phyloP scores from a whole-genome alignment of 163 green algal genomes.

The Scenedesmus sp. region DNA sequence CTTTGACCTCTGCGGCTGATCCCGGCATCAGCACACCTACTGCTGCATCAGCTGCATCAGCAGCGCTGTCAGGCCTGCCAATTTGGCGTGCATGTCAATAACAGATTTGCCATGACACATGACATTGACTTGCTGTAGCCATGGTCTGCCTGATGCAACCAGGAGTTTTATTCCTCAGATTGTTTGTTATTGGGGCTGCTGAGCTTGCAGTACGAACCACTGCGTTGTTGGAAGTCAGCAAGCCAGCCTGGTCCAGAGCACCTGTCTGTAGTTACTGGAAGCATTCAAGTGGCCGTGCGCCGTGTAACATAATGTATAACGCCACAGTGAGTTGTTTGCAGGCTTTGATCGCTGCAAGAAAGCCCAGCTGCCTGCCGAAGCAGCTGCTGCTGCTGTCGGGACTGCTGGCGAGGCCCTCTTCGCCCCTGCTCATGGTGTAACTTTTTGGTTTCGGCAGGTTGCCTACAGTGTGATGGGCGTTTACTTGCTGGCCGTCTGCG shows the following conservation, averaged over 20 bases:
- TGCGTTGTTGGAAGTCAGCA: background rate
- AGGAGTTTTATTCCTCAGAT: background rate
- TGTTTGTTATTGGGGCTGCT: background rate
- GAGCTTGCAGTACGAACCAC: background rate
- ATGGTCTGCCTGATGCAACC: background rate
- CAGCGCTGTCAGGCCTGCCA: background rate
- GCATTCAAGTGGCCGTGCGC: background rate
- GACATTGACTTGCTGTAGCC: background rate
- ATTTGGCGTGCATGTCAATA: too few relatives aligned
- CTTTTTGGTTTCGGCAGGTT: background rate
- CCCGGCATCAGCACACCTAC: too few relatives aligned
- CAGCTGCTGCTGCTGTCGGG: background rate
- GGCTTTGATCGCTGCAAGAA: background rate
- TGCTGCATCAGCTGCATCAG: background rate
- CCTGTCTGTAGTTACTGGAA: background rate
- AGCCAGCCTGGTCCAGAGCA: background rate
- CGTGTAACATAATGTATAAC: background rate
- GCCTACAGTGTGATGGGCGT: constrained; percentile 57
- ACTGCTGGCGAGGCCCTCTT: background rate
- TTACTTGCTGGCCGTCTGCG: constrained; percentile 57
- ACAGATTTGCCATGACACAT: background rate
- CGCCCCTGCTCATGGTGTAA: background rate
- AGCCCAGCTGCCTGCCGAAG: background rate
- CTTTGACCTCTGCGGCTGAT: too few relatives aligned
- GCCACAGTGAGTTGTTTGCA: background rate